These are phyloP conservation scores for Populus nigra DNA, from an alignment of 345 rosid species.

Conservation along the genomic window DNA sequence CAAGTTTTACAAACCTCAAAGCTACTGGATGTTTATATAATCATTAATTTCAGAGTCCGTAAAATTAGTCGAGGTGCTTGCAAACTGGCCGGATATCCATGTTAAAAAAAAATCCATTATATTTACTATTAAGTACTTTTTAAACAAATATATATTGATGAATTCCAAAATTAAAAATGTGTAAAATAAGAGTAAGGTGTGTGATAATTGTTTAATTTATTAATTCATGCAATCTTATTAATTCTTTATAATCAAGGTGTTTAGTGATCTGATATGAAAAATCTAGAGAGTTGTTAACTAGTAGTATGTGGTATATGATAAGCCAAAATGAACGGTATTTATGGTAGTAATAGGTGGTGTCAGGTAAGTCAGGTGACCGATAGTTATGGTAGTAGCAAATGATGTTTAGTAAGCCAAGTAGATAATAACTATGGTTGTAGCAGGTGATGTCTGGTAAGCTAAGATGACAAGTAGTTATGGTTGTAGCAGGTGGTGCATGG, in stretches of 20 bases:
- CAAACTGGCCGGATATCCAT: accelerated
- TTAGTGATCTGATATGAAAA: accelerated
- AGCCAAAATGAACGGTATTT: no score
- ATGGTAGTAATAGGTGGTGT: no score
- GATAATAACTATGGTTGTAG: accelerated
- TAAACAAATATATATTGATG: no score
- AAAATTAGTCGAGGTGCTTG: accelerated
- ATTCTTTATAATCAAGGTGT: no score
- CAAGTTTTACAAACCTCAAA: accelerated
- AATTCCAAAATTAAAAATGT: no score
- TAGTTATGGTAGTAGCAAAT: accelerated
- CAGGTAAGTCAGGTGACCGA: no score
- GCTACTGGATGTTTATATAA: accelerated
- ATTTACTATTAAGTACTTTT: no score
- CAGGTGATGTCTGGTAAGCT: accelerated
- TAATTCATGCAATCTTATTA: accelerated
- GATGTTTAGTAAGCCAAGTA: no score
- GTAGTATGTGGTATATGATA: accelerated
- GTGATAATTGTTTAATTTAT: no score
- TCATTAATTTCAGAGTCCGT: no score
- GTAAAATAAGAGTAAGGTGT: no score
- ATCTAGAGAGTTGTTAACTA: accelerated
- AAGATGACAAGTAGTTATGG: accelerated
- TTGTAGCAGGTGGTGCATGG: accelerated
- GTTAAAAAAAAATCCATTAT: no score